Conservation (phyloP, 2,329 filamentous ascomycete genomes). For the Harringtonia lauricola region DNA sequence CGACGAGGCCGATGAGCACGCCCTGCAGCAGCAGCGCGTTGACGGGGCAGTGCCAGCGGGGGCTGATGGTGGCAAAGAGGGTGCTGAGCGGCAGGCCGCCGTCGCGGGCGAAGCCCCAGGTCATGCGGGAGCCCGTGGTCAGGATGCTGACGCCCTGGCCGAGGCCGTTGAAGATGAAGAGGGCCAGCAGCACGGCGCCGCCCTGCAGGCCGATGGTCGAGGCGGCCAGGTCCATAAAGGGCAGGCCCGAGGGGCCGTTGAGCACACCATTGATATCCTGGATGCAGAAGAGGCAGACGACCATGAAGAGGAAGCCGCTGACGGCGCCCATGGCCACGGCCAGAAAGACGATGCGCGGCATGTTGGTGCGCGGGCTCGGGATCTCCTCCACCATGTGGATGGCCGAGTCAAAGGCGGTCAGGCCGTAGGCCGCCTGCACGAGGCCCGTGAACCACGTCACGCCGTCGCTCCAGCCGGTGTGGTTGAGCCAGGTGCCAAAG, state of each 20-base stretch:
- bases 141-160: slow-evolving; percentile 22
- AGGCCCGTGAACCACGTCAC: slow-evolving; percentile 18
- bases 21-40: slow-evolving; percentile 6
- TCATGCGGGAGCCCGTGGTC: slow-evolving; percentile 23
- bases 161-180: slow-evolving; percentile 35
- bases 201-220: slow-evolving; percentile 28
- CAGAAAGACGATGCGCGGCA: slow-evolving; percentile 21
- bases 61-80: slow-evolving; percentile 26
- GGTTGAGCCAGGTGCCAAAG: slow-evolving; percentile 19
- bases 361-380: slow-evolving; percentile 16
- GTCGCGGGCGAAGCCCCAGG: slow-evolving; percentile 35
- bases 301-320: slow-evolving; percentile 2
- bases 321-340: slow-evolving; percentile 22
- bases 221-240: slow-evolving; percentile 28
- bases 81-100: slow-evolving; percentile 27
- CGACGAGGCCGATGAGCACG: slow-evolving; percentile 7
- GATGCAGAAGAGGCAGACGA: slow-evolving; percentile 9
- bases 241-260: slow-evolving; percentile 28
- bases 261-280: slow-evolving; percentile 9
- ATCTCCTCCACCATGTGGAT: slow-evolving; percentile 27
- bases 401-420: slow-evolving; percentile 17
- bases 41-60: slow-evolving; percentile 27
- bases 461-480: slow-evolving; percentile 24
- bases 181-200: slow-evolving; percentile 24
- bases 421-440: slow-evolving; percentile 23